phyloP scores from a whole-genome alignment of 2,329 filamentous ascomycete genomes.

The Paradendryphiella salina region DNA sequence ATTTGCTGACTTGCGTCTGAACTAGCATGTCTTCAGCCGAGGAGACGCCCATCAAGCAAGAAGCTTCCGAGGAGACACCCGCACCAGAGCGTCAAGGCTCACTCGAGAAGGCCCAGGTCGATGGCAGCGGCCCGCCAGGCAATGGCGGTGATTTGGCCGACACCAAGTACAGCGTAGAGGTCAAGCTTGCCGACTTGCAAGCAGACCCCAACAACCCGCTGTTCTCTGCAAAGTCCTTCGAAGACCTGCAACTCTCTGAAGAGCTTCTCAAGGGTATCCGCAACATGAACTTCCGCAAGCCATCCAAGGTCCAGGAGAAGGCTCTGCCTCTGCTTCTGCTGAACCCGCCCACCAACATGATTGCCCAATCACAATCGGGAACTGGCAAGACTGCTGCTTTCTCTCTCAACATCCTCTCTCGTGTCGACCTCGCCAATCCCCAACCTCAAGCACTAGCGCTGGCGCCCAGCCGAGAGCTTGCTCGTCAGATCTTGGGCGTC shows the following conservation, averaged over 20 bases:
- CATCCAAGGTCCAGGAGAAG: conserved; percentile 96
- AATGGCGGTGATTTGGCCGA: conserved; percentile 60
- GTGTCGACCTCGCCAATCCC: conserved; percentile 72
- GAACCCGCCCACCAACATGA: conserved; percentile 89
- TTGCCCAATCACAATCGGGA: conserved; percentile 98
- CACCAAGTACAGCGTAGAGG: conserved; percentile 83
- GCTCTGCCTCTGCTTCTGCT: conserved; percentile 86
- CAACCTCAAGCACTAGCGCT: conserved; percentile 85
- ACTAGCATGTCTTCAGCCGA: conserved; percentile 19
- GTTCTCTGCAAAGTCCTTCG: conserved; percentile 80
- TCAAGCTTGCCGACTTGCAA: conserved; percentile 89
- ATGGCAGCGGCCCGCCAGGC: conserved; percentile 52
- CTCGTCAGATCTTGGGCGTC: conserved; percentile 89
- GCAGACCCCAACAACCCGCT: conserved; percentile 84
- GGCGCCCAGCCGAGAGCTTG: conserved; percentile 90
- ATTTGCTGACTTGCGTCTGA: too few species aligned
- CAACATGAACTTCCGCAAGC: conserved; percentile 88
- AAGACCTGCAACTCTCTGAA: conserved; percentile 72
- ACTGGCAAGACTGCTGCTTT: conserved; percentile 98
- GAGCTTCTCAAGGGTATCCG: conserved; percentile 65
- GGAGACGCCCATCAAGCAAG: conserved; percentile 16
- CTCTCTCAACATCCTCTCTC: conserved; percentile 85
- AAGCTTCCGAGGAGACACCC: conserved; percentile 15
- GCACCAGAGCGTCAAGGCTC: conserved; percentile 10
- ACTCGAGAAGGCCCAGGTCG: conserved; percentile 44